A percentile compares a stretch with the other conserved stretches of the same genome.
Evolutionary conservation across 352 stramenopile species (phyloP).

Genomic region (Pythium rishiriense): DNA sequence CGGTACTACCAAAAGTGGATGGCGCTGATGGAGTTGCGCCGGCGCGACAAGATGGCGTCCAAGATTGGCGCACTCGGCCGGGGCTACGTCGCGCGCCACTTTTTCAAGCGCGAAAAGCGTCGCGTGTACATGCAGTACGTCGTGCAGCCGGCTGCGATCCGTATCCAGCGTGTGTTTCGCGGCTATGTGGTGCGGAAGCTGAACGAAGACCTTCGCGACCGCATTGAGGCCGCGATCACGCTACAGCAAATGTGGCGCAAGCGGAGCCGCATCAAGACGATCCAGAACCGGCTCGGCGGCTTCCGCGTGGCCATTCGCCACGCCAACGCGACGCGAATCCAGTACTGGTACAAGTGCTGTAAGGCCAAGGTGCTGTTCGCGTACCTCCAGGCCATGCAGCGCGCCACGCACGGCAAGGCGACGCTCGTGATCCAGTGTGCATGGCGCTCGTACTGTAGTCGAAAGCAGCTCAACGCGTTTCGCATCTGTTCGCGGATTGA

Average conservation of each 20-base stretch:
- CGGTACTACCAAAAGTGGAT: slow-evolving; percentile 53
- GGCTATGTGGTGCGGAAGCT: slow-evolving; percentile 55
- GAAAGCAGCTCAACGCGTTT: slow-evolving; percentile 59
- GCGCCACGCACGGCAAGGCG: slow-evolving; percentile 50
- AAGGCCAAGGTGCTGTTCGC: slow-evolving; percentile 42
- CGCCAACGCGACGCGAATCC: slow-evolving; percentile 41
- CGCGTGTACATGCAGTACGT: slow-evolving; percentile 44
- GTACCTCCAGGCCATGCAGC: slow-evolving; percentile 41
- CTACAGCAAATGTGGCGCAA: slow-evolving; percentile 76
- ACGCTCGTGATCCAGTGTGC: slow-evolving; percentile 65
- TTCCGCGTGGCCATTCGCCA: slow-evolving; percentile 49
- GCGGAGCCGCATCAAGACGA: slow-evolving; percentile 24
- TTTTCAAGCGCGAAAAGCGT: slow-evolving; percentile 48
- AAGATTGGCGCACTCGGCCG: slow-evolving; percentile 61
- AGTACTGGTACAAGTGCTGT: slow-evolving; percentile 65
- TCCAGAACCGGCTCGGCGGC: slow-evolving; percentile 42
- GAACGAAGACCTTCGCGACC: slow-evolving; percentile 55
- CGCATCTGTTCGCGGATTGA: slow-evolving; percentile 69
- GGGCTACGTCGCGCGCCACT: slow-evolving; percentile 60
- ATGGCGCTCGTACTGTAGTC: slow-evolving; percentile 67
- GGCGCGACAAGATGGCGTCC: slow-evolving; percentile 55
- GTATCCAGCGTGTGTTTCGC: slow-evolving; percentile 74
- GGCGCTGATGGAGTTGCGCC: slow-evolving; percentile 46
- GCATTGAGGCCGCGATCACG: slow-evolving; percentile 67
- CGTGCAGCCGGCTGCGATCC: slow-evolving; percentile 42